Evolutionary conservation across 2,329 filamentous ascomycete species (phyloP), one percentile per base, ranked within the genome.

Genomic region (Colletotrichum euphorbiae): DNA sequence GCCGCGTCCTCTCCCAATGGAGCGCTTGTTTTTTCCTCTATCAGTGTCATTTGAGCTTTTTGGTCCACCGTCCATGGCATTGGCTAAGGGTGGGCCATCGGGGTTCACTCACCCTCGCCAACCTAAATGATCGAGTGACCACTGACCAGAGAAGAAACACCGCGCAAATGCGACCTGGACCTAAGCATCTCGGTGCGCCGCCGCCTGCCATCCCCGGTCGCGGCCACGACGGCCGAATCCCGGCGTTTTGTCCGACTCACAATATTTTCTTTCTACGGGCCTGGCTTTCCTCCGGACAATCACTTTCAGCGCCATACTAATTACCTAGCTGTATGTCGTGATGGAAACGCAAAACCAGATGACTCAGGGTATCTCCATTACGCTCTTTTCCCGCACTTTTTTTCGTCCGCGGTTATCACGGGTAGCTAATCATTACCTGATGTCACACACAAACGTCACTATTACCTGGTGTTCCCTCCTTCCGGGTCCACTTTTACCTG

Each of bases 11-110:
- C 65, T 54, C 60, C 52, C 61, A 59, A 64, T 68, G 65, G 60
- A 64, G 52, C 65, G 60, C 65, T 64, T 68, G 60, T 58, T 64
- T 38, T 64, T 68, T 48, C 52, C 65, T 52, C 38, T 64, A 59
- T 54, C 52, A 64, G 36, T 40, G 52, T 51, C 59, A 15, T 21
- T 19, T 67, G 59, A 59, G 28, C 28, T 38, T 21, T 52, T 38
- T 38, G 36, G 36, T 38, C 36, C n/a, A n/a, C n/a, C n/a, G n/a
- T n/a, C n/a, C 36, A 13, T 8, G 36, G 36, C 36, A 12, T 11
- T 38, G 36, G 36, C 36, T 19, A 13, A 28, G 19, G 48, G 64
- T 64, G 64, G 64, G 52, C 36, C 51, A 40, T 57, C 64, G 59
- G 58, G 24, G 54, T 63, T 63, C 15, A 58, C 46, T 60, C 28